Conservation (phyloP, 306 rosid genomes). For the Nissolia schottii region DNA sequence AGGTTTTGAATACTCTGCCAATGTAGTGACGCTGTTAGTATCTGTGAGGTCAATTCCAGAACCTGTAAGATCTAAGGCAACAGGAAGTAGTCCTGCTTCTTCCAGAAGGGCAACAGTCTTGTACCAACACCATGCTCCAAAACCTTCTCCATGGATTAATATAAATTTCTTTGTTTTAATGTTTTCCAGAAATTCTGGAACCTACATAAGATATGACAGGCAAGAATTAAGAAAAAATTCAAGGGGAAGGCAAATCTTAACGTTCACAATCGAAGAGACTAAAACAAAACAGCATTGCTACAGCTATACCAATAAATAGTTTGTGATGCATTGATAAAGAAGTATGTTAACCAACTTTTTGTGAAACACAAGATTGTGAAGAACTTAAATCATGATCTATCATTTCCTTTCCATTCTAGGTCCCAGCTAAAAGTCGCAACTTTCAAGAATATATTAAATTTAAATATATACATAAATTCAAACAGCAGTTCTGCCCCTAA, state of each 20-base stretch:
- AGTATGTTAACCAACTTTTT: not conserved
- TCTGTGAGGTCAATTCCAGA: conserved; percentile 94
- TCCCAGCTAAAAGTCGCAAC: not conserved
- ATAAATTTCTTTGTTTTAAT: conserved; percentile 60
- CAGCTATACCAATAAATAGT: not conserved
- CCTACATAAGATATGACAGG: conserved; percentile 34
- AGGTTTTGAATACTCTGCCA: conserved; percentile 86
- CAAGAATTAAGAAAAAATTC: not conserved
- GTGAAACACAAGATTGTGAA: not conserved
- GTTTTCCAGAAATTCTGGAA: conserved; percentile 54
- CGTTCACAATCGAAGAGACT: conserved; percentile 5
- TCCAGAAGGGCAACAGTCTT: conserved; percentile 80
- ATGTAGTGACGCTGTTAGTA: conserved; percentile 49
- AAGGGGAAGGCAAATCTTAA: not conserved
- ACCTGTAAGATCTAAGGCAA: conserved; percentile 78
- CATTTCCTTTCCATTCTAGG: conserved; percentile 4
- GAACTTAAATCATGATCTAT: not conserved
- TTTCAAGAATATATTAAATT: not conserved
- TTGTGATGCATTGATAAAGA: not conserved
- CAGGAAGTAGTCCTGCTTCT: conserved; percentile 74
- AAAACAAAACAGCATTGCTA: not conserved
- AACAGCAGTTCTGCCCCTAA: not conserved
- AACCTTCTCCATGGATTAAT: conserved; percentile 90
- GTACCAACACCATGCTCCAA: conserved; percentile 99
- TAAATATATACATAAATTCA: not conserved